Evolutionary conservation across 768 basidiomycete genomes (phyloP).

Genomic region (Naganishia kalamii): DNA sequence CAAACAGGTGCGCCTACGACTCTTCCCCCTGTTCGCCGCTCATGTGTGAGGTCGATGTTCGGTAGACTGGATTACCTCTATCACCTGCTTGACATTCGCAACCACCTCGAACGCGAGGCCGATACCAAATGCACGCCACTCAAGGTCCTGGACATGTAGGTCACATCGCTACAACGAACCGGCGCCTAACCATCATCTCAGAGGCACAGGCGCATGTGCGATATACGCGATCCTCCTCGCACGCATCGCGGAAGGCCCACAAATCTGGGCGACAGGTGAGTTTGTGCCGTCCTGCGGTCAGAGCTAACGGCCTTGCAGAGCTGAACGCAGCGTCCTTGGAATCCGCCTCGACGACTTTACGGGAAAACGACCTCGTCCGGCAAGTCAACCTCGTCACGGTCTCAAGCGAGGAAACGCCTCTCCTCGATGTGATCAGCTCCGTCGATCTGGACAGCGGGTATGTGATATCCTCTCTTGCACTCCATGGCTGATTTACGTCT

Average conservation of each 20-base stretch:
- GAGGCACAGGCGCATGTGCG: constrained; percentile 83
- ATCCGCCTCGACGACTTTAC: constrained; percentile 52
- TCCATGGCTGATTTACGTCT: not conserved
- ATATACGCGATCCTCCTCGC: constrained; percentile 80
- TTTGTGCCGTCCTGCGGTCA: not conserved
- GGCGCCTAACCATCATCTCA: constrained; percentile 35
- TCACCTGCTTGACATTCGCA: constrained; percentile 33
- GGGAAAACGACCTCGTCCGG: too few relatives aligned
- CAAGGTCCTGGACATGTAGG: constrained; percentile 63
- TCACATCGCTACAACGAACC: not conserved
- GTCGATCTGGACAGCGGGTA: not conserved
- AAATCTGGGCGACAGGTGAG: constrained; percentile 65
- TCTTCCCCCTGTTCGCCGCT: too few relatives aligned
- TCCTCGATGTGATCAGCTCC: not conserved
- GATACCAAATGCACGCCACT: constrained; percentile 49
- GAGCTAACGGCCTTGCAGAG: constrained; percentile 51
- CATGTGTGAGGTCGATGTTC: too few relatives aligned
- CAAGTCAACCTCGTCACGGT: not conserved
- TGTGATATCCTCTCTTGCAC: constrained; percentile 38
- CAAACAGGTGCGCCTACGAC: constrained; percentile 32
- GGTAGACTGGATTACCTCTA: constrained; percentile 76
- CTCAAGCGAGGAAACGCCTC: not conserved
- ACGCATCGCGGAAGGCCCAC: constrained; percentile 54
- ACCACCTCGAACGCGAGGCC: constrained; percentile 33
- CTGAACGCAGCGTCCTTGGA: constrained; percentile 60